A percentile compares a stretch with the other conserved stretches of the same genome.
Evolutionary conservation across 2,329 filamentous ascomycete genomes (phyloP).

Genomic region (Penicillium sp.): DNA sequence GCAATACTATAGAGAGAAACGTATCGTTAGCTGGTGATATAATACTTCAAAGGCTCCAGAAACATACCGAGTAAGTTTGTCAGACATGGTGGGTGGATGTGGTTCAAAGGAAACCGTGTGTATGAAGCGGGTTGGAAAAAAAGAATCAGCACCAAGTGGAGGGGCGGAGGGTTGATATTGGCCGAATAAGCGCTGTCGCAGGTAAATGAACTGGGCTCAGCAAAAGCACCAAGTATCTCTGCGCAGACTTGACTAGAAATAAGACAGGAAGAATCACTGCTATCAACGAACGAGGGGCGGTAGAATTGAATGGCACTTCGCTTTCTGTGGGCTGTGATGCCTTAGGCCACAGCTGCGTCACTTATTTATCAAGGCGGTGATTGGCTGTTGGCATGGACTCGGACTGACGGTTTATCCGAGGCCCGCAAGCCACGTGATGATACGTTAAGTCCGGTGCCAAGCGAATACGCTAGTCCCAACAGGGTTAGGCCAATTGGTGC

Average conservation of each 20-base stretch:
- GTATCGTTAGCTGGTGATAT: slow-evolving; percentile 14
- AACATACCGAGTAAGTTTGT: slow-evolving; percentile 88
- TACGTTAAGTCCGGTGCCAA: slow-evolving; percentile 12
- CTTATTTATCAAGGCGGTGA: slow-evolving; percentile 20
- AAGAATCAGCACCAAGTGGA: slow-evolving; percentile 7
- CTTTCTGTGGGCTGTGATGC: slow-evolving; percentile 26
- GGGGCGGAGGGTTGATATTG: not conserved
- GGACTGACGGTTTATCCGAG: slow-evolving; percentile 4
- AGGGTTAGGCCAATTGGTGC: slow-evolving; percentile 15
- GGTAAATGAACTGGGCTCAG: slow-evolving; percentile 13
- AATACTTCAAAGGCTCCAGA: not conserved
- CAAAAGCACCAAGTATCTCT: slow-evolving; percentile 21
- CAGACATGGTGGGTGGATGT: slow-evolving; percentile 64
- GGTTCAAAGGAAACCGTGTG: slow-evolving; percentile 19
- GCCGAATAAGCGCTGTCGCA: slow-evolving; percentile 8
- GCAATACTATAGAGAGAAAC: slow-evolving; percentile 68
- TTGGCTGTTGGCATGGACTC: slow-evolving; percentile 10
- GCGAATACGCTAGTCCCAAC: slow-evolving; percentile 19
- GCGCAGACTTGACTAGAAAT: slow-evolving; percentile 19
- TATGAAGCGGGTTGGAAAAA: slow-evolving; percentile 10
- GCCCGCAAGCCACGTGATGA: slow-evolving; percentile 14
- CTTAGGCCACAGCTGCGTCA: slow-evolving; percentile 19
- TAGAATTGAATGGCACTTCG: slow-evolving; percentile 21
- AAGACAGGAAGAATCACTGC: slow-evolving; percentile 15
- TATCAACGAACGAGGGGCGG: slow-evolving; percentile 15